Base-by-base conservation (phyloP, 352 stramenopile species). In the Globisporangium nagaii region DNA sequence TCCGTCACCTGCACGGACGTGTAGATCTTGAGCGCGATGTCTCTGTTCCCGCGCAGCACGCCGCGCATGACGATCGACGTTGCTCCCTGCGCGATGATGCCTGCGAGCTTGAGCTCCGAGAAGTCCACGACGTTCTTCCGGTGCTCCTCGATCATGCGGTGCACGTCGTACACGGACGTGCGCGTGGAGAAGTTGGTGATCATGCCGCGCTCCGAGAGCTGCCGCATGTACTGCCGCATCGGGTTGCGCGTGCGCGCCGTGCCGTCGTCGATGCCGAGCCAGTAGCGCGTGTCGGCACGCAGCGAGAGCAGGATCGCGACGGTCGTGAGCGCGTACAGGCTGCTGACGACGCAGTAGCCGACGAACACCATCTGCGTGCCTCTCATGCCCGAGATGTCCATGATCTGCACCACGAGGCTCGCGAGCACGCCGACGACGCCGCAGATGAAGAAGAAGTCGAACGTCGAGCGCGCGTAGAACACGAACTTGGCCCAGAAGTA, bases 181-280 rank as follows among this genome's bases (percentile, higher is more conserved):
- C 80, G 82, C 4, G 84, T 95, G 8, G 84, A 95, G 53, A 93
- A 95, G 43, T 88, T 91, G 11, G 83, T 93, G 45, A 93, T 88
- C 75, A 93, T 88, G 19, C 84, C 84, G 53, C 78, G 79, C 36
- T 95, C 84, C 9, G 84, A 81, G 0, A 95, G 62, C 28, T 90
- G 66, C 11, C 71, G 79, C 62, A 91, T 70, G 39, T 90, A 92
- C 8, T 77, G 72, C 19, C 79, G 80, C 69, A 91, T 86, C 13
- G 81, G 73, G 34, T 79, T 86, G 1, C 66, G 71, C 11, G 53
- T 62, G 41, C 58, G 58, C 17, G 73, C 68, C 41, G 69, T 68
- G 4, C 63, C 69, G n/a, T 91, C 79, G 31, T 89, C 81, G 19
- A 90, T 88, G 8, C 80, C 84, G 15, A 95, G 58, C 84, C 84